These are phyloP conservation scores for Alternaria sp. DNA, from an alignment of 2,329 filamentous ascomycete genomes.

Conservation along the genomic window DNA sequence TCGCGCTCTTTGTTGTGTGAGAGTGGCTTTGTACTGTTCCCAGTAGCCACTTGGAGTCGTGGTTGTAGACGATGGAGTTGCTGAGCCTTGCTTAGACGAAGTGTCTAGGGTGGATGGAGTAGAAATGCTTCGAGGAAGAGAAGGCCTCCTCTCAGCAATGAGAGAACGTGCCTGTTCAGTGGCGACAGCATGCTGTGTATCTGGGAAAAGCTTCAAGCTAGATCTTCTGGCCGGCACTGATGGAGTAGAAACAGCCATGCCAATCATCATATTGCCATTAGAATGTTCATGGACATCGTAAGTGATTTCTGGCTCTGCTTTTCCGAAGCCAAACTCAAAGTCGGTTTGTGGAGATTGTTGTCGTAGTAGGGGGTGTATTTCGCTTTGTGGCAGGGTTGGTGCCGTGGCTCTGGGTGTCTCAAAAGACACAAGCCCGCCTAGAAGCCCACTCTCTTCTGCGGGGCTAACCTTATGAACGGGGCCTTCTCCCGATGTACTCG, in stretches of 20 bases:
- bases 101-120: neutral
- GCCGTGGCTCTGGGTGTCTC: slow-evolving; percentile 14
- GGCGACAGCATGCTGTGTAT: neutral
- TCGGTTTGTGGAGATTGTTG: slow-evolving; percentile 8
- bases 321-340: slow-evolving; percentile 18
- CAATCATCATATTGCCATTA: slow-evolving; percentile 13
- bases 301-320: neutral
- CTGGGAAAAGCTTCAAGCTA: neutral
- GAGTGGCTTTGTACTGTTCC: slow-evolving; percentile 21
- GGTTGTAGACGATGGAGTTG: neutral
- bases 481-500: slow-evolving; percentile 31
- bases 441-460: slow-evolving; percentile 36
- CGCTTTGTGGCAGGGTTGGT: slow-evolving; percentile 12
- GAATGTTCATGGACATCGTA: neutral
- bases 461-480: slow-evolving; percentile 20
- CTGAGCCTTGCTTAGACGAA: slow-evolving; percentile 2
- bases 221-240: slow-evolving; percentile 13
- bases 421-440: slow-evolving; percentile 41
- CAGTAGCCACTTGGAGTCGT: slow-evolving; percentile 17
- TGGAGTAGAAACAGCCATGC: slow-evolving; percentile 25
- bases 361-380: slow-evolving; percentile 21
- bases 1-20: slow-evolving; percentile 18
- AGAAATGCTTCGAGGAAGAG: slow-evolving; percentile 1
- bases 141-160: slow-evolving; percentile 5
- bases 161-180: slow-evolving; percentile 5